These are phyloP conservation scores for Abrus pulchellus DNA, from an alignment of 306 rosid species.

Conservation along the genomic window DNA sequence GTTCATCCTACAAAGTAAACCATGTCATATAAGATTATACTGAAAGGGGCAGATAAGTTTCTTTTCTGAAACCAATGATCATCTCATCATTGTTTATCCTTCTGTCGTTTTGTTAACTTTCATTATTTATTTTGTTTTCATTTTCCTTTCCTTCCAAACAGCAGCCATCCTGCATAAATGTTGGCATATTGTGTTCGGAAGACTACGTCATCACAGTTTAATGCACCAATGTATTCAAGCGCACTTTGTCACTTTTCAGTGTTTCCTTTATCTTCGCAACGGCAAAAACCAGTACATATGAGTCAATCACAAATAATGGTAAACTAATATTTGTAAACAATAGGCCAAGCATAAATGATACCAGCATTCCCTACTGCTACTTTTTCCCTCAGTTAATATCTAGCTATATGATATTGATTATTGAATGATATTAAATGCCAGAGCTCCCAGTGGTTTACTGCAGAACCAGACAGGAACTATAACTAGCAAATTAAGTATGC, in stretches of 20 bases:
- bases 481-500: background rate
- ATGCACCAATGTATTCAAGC: conserved; percentile 12
- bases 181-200: background rate
- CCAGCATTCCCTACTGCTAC: conserved; percentile 1
- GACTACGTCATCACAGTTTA: conserved; percentile 8
- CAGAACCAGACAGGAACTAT: conserved; percentile 13
- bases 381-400: background rate
- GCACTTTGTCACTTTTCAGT: background rate
- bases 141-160: conserved; percentile 1
- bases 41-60: background rate
- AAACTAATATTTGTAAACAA: conserved; percentile 14
- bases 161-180: background rate
- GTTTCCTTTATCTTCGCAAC: background rate
- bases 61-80: background rate
- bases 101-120: background rate
- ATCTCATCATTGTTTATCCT: conserved; percentile 3
- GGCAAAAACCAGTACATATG: background rate
- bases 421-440: conserved; percentile 26
- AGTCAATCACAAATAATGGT: background rate
- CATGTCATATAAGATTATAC: conserved; percentile 38
- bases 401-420: background rate
- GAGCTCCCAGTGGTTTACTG: background rate
- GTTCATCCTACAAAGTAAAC: conserved; percentile 47
- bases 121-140: conserved; percentile 8
- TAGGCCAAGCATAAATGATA: conserved; percentile 3